Conservation (phyloP, 2,329 filamentous ascomycete species). For the Sordariomycetes sp. region DNA sequence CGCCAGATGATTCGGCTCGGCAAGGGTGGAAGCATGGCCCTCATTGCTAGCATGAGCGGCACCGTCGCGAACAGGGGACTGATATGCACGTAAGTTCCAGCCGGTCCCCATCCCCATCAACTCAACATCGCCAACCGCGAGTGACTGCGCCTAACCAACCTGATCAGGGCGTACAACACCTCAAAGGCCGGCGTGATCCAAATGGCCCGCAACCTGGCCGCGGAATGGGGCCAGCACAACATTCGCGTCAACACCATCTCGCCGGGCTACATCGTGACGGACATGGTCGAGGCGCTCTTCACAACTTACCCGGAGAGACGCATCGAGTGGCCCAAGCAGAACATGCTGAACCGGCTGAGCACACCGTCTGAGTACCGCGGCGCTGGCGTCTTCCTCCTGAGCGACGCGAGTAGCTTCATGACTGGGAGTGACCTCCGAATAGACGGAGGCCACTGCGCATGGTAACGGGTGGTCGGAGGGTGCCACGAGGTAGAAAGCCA, state of each 20-base stretch:
- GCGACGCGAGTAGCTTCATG: conserved; percentile 62
- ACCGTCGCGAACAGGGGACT: conserved; percentile 50
- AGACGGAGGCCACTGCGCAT: conserved; percentile 45
- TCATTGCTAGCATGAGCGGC: conserved; percentile 61
- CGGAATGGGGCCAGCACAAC: conserved; percentile 58
- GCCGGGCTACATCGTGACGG: conserved; percentile 67
- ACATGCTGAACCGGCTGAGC: conserved; percentile 66
- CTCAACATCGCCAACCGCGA: not conserved
- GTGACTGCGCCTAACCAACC: not conserved
- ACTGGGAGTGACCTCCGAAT: conserved; percentile 63
- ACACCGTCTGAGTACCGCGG: conserved; percentile 57
- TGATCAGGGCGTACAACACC: conserved; percentile 55
- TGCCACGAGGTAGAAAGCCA: not conserved
- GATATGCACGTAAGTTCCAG: conserved; percentile 39
- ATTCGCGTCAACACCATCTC: conserved; percentile 75
- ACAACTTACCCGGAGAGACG: conserved; percentile 56
- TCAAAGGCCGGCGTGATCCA: conserved; percentile 65
- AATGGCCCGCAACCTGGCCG: conserved; percentile 54
- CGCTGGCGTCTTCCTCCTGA: conserved; percentile 61
- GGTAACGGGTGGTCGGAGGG: not conserved
- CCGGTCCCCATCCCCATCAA: not conserved
- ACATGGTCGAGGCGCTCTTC: conserved; percentile 76
- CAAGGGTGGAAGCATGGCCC: conserved; percentile 45
- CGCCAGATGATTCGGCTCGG: conserved; percentile 54
- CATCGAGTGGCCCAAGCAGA: conserved; percentile 64